These are phyloP conservation scores for Coprinopsis sp. DNA, from an alignment of 768 basidiomycete species.

Conservation along the genomic window DNA sequence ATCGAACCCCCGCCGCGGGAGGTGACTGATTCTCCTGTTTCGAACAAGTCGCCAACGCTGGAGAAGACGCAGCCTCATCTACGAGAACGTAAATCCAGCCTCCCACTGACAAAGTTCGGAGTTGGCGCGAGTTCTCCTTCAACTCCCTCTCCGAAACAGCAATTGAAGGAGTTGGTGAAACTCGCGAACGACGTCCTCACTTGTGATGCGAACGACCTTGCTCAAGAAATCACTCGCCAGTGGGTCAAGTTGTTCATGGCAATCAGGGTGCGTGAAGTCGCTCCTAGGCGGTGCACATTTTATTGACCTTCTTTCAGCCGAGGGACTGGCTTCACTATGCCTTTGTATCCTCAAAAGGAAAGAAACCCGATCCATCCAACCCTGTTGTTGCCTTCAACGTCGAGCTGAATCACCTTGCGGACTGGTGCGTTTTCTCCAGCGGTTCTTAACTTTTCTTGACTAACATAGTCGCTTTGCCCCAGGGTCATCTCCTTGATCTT, in stretches of 20 bases:
- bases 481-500: conserved; percentile 93
- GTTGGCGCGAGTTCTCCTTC: conserved; percentile 25
- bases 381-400: conserved; percentile 70
- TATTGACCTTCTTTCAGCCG: conserved; percentile 44
- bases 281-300: conserved; percentile 7
- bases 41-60: not conserved
- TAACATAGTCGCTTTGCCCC: conserved; percentile 1
- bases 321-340: conserved; percentile 84
- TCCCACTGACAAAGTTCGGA: conserved; percentile 51
- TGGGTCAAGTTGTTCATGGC: conserved; percentile 65
- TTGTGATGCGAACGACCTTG: conserved; percentile 62
- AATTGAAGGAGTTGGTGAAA: conserved; percentile 58
- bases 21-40: conserved; percentile 6
- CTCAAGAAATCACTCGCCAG: conserved; percentile 79
- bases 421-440: conserved; percentile 64
- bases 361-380: conserved; percentile 62
- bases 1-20: conserved; percentile 25
- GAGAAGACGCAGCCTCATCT: not conserved
- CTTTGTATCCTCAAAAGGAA: conserved; percentile 60
- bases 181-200: conserved; percentile 53
- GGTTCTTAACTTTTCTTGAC: not conserved
- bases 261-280: conserved; percentile 57
- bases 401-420: conserved; percentile 78
- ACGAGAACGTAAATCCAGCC: conserved; percentile 66
- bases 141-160: conserved; percentile 43